Evolutionary conservation across 768 basidiomycete genomes (phyloP), one percentile per base, ranked within the genome.

Genomic region (Hypholoma sublateritium): DNA sequence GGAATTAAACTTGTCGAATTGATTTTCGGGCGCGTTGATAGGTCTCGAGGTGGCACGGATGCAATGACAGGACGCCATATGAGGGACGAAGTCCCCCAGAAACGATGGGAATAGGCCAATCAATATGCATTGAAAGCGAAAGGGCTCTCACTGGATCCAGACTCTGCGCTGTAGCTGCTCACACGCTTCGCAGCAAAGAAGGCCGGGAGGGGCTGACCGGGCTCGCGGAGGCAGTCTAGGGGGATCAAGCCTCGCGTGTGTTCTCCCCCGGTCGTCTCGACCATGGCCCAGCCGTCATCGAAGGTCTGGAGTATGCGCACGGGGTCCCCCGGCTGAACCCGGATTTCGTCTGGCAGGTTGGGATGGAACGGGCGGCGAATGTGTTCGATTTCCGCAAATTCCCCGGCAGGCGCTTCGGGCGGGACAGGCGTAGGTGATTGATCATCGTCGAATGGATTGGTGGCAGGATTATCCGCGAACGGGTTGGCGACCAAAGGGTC

Each of bases 211-310:
- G 76, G 70, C 65, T 83, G 77, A 16, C 76, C 73, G 21, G 70
- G 65, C 41, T 75, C 73, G 25, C 85, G 74, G 66, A 89, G 74
- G 66, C 87, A 89, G 61, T 88, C 85, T n/a, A 89, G 72, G 5
- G 88, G 88, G 45, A 90, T 86, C 51, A 89, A 65, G 0, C 88
- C 88, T 4, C 67, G 65, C 53, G 59, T 55, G 7, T 47, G 46
- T 8, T 48, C 55, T 1, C 52, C 53, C 5, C 56, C 57, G 11
- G 36, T 54, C 34, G 58, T 62, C 56, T 61, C 64, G 36, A 87
- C 81, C 59, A 81, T 69, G 5, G 81, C 82, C 89, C 89, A 91
- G 0, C 88, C 89, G 61, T 90, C 89, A 56, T 87, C 83, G 64
- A 84, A 91, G 21, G 80, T 62, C 48, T 74, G 70, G 11, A 86